Conservation (phyloP, 2,329 filamentous ascomycete species). For the Magnaporthiopsis rhizophila region DNA sequence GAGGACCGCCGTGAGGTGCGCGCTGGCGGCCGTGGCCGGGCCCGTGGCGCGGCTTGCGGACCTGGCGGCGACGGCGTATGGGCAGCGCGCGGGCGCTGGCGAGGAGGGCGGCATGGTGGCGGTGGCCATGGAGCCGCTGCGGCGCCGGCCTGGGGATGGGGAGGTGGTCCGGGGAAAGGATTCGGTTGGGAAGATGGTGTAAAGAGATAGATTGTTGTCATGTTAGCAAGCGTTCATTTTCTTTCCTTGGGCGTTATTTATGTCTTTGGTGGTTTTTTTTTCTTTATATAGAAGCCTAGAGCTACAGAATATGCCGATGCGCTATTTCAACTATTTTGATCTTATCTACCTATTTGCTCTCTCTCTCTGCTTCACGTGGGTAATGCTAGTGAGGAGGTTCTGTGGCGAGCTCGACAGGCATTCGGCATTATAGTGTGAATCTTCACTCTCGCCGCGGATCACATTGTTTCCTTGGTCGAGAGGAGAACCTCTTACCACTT, state of each 20-base stretch:
- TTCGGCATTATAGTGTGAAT: too few species aligned
- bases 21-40: not conserved
- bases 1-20: not conserved
- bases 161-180: not conserved
- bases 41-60: not conserved
- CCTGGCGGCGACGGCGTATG: not conserved
- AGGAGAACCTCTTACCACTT: too few species aligned
- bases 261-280: too few species aligned
- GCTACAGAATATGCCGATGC: too few species aligned
- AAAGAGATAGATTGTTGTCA: not conserved
- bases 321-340: too few species aligned
- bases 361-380: too few species aligned
- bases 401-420: too few species aligned
- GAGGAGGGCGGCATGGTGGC: not conserved
- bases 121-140: not conserved
- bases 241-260: too few species aligned
- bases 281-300: not conserved
- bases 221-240: not conserved
- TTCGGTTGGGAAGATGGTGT: constrained; percentile 1
- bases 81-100: not conserved
- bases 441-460: too few species aligned
- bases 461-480: too few species aligned
- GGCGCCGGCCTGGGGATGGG: not conserved
- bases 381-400: too few species aligned
- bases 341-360: too few species aligned